Evolutionary conservation across 108 stramenopile genomes (phyloP).

Genomic region (Pelagomonas calceolata): DNA sequence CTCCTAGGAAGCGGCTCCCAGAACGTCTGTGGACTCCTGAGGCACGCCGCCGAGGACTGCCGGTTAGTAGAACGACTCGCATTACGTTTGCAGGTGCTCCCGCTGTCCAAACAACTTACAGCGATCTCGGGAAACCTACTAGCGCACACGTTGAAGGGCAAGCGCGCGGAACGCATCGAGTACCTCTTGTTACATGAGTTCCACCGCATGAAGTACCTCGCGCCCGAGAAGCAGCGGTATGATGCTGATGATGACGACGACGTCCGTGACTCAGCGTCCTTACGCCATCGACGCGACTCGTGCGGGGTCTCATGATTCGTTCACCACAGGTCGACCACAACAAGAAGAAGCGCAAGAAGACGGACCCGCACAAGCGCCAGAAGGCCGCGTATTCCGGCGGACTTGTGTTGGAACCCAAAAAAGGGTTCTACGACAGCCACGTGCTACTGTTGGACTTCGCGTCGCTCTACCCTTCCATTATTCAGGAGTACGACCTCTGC

Average conservation of each 20-base stretch:
- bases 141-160: constrained; percentile 82
- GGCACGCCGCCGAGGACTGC: constrained; percentile 77
- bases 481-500: constrained; percentile 99
- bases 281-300: too few species aligned
- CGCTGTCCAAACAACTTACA: constrained; percentile 91
- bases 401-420: constrained; percentile 98
- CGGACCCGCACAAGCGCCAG: constrained; percentile 11
- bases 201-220: constrained; percentile 81
- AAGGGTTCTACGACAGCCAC: constrained; percentile 95
- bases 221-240: constrained; percentile 65
- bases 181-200: constrained; percentile 97
- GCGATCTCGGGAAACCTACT: constrained; percentile 92
- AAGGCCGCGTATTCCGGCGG: constrained; percentile 95
- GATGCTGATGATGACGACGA: not conserved
- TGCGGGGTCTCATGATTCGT: too few species aligned
- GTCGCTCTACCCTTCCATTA: constrained; percentile 93
- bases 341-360: constrained; percentile 38
- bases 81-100: constrained; percentile 88
- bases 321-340: constrained; percentile 5
- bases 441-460: constrained; percentile 98
- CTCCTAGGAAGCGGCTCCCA: constrained; percentile 54
- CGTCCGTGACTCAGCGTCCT: too few species aligned
- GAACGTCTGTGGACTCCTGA: constrained; percentile 66
- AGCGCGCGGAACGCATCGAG: constrained; percentile 98
- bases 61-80: constrained; percentile 80